Evolutionary conservation across 208 protist species (phyloP).

Genomic region (Crithidia sp.): DNA sequence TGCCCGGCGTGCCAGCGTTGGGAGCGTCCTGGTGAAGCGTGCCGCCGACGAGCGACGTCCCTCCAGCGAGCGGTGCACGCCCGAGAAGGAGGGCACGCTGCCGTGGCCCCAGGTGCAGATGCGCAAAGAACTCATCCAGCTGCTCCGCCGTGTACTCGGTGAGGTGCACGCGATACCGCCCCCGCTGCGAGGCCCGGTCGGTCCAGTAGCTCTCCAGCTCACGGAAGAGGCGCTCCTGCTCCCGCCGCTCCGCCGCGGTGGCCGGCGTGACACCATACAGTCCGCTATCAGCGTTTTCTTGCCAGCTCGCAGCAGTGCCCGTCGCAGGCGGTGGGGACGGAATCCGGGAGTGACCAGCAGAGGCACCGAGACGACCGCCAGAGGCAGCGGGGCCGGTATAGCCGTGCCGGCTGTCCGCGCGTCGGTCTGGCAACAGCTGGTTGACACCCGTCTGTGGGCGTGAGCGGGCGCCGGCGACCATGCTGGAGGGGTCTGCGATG

Average conservation of each 20-base stretch:
- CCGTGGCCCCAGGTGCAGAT: slow-evolving; percentile 51
- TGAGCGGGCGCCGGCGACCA: too few species aligned
- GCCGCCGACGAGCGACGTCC: slow-evolving; percentile 69
- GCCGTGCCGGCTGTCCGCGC: too few species aligned
- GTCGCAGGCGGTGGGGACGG: slow-evolving; percentile 1
- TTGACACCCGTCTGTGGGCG: too few species aligned
- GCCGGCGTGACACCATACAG: slow-evolving; percentile 3
- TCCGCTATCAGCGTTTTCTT: background rate
- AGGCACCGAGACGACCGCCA: too few species aligned
- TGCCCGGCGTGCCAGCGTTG: background rate
- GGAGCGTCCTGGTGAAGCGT: slow-evolving; percentile 58
- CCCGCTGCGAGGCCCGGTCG: slow-evolving; percentile 19
- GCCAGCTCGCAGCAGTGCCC: background rate
- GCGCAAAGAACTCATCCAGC: slow-evolving; percentile 71
- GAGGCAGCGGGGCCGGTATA: too few species aligned
- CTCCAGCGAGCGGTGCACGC: slow-evolving; percentile 65
- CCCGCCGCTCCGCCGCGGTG: slow-evolving; percentile 38
- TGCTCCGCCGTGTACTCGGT: slow-evolving; percentile 64
- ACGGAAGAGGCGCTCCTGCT: slow-evolving; percentile 58
- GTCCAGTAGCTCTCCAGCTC: slow-evolving; percentile 54
- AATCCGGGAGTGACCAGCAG: background rate
- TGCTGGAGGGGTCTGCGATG: too few species aligned
- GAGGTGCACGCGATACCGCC: slow-evolving; percentile 50
- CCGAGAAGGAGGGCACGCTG: slow-evolving; percentile 63
- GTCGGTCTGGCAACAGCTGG: too few species aligned